These are phyloP conservation scores for Arthroderma sp. DNA, from an alignment of 2,329 filamentous ascomycete genomes.

Conservation along the genomic window DNA sequence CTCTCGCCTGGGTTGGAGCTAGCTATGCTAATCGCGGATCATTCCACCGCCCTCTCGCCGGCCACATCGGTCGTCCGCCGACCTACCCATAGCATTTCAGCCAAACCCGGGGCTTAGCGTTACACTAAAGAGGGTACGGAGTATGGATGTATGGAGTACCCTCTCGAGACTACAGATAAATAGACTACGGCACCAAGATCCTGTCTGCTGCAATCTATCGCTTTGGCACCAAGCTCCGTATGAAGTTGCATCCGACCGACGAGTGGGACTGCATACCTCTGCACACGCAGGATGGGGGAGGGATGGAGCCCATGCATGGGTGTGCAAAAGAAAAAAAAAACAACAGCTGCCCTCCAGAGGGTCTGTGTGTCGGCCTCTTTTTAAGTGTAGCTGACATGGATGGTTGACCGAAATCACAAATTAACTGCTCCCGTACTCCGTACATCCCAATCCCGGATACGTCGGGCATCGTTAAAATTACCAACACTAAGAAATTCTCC, in stretches of 20 bases:
- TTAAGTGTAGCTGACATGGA: background rate
- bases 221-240: conserved; percentile 1
- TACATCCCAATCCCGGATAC: background rate
- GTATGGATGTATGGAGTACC: no score
- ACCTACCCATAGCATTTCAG: background rate
- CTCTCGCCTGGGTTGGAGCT: background rate
- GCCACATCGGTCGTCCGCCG: background rate
- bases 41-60: background rate
- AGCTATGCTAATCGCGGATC: background rate
- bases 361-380: background rate
- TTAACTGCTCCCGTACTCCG: background rate
- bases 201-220: background rate
- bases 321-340: background rate
- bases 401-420: background rate
- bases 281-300: background rate
- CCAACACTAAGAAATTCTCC: conserved; percentile 4
- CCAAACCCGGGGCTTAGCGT: background rate
- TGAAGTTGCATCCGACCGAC: conserved; percentile 1
- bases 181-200: background rate
- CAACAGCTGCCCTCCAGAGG: background rate
- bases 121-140: background rate
- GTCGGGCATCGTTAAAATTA: conserved; percentile 1
- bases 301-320: background rate
- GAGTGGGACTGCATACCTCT: background rate
- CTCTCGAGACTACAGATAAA: no score